Evolutionary conservation across 2,329 filamentous ascomycete genomes (phyloP), one percentile per base, ranked within the genome.

Genomic region (Xylaria sp.): DNA sequence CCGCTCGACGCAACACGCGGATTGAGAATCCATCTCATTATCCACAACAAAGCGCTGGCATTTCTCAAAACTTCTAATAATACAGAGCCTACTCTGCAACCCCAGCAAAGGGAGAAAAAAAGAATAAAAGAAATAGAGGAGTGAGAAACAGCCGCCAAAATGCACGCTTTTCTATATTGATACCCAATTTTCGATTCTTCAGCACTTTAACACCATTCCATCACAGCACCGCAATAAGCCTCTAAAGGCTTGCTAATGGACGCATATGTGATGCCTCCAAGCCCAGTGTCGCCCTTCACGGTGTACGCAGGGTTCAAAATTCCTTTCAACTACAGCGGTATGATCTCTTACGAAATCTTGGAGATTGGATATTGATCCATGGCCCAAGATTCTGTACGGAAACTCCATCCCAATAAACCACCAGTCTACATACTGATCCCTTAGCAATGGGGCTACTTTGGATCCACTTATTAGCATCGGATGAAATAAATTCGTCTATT

Each of bases 21-120:
- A 98, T 99, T 72, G 93, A 98, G 79, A 96, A 90, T 74, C 90
- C 92, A 2, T 87, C 91, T 44, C 91, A 95, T 65, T 96, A 91
- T 72, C 93, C 94, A 10, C 92, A 96, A 73, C 93, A 96, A 80
- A 96, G 91, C 71, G 92, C 92, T 38, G 95, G 95, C 61, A 97
- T 99, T 71, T 91, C 95, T 31, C 95, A 98, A 78, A 99, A 99
- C 77, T 99, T 99, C 72, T 98, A 86, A 33, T 27, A 29, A 37
- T 27, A 35, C 23, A 19, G n/a, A 44, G 10, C 19, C 11, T 15
- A 8, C 11, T 29, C 43, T 4, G 33, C 1, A 10, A 38, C 27
- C 29, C 10, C 15, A 9, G 35, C 17, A 33, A 35, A 53, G 43
- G 44, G 15, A 17, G 17, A 31, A 40, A 44, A 27, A 54, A 52